Evolutionary conservation across 768 basidiomycete species (phyloP).

Genomic region (Crucibulum laeve): DNA sequence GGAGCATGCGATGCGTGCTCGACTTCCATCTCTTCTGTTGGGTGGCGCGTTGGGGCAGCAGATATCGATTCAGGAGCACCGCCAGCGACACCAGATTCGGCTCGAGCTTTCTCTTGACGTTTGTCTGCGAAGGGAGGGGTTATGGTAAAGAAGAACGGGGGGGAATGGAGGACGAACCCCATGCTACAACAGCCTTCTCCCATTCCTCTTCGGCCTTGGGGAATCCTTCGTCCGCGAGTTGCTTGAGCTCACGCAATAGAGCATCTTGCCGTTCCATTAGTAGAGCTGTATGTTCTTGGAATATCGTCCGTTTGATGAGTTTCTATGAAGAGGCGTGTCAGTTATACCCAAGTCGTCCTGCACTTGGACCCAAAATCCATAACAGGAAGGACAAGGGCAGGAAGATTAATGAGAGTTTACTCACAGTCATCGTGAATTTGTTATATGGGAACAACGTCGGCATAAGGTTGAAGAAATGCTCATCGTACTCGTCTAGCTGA

Average conservation of each 20-base stretch:
- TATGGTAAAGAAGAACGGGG: neutral
- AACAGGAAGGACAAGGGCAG: neutral
- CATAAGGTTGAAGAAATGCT: slow-evolving; percentile 88
- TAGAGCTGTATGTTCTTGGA: slow-evolving; percentile 63
- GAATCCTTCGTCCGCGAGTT: slow-evolving; percentile 62
- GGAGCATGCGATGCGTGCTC: slow-evolving; percentile 15
- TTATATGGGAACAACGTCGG: slow-evolving; percentile 91
- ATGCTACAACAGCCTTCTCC: slow-evolving; percentile 62
- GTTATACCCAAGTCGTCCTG: too few relatives aligned
- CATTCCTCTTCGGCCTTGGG: slow-evolving; percentile 71
- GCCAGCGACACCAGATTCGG: slow-evolving; percentile 25
- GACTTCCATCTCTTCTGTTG: slow-evolving; percentile 44
- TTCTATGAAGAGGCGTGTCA: slow-evolving; percentile 46
- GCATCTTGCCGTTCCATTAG: slow-evolving; percentile 66
- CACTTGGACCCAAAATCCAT: too few relatives aligned
- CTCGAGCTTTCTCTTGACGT: slow-evolving; percentile 51
- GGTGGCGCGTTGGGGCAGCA: slow-evolving; percentile 35
- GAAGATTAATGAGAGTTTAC: slow-evolving; percentile 19
- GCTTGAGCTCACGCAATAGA: slow-evolving; percentile 57
- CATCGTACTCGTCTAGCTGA: slow-evolving; percentile 83
- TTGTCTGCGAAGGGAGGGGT: slow-evolving; percentile 26
- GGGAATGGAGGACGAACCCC: slow-evolving; percentile 46
- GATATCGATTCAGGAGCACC: slow-evolving; percentile 25
- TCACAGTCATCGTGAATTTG: slow-evolving; percentile 85
- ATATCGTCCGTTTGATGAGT: slow-evolving; percentile 89